Evolutionary conservation across 441 rosid species (phyloP).

Genomic region (Euphorbia schlechtendalii): DNA sequence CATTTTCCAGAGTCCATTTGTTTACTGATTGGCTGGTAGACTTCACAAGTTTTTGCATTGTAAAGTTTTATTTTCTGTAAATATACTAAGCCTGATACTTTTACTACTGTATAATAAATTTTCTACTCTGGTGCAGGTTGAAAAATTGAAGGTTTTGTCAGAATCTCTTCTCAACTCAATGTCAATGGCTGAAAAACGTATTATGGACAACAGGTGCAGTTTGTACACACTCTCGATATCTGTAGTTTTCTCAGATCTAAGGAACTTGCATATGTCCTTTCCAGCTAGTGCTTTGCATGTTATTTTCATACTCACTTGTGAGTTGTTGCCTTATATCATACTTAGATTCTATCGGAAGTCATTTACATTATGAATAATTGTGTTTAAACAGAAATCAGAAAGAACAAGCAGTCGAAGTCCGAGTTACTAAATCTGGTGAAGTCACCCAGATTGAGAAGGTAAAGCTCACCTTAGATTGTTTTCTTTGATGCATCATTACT

Average conservation of each 20-base stretch:
- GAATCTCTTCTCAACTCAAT: slow-evolving; percentile 77
- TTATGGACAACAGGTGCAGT: slow-evolving; percentile 68
- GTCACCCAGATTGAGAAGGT: slow-evolving; percentile 82
- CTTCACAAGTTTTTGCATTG: background rate
- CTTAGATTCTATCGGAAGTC: background rate
- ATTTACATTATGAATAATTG: slow-evolving; percentile 2
- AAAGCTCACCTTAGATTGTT: slow-evolving; percentile 3
- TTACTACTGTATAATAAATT: slow-evolving; percentile 1
- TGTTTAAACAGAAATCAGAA: slow-evolving; percentile 53
- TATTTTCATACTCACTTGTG: background rate
- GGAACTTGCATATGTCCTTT: background rate
- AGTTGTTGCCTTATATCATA: too few species aligned
- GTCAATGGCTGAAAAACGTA: slow-evolving; percentile 68
- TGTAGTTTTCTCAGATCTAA: background rate
- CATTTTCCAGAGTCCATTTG: background rate
- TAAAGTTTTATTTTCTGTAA: background rate
- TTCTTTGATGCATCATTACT: background rate
- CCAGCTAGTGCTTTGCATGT: background rate
- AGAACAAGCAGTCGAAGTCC: slow-evolving; percentile 76
- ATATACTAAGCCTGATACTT: too few species aligned
- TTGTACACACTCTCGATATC: background rate
- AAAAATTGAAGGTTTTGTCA: slow-evolving; percentile 70
- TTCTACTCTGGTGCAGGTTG: slow-evolving; percentile 42
- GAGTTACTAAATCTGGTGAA: slow-evolving; percentile 65
- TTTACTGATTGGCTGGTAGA: background rate